Conservation (phyloP, 73 alveolate genomes). For the Loxodes magnus region DNA sequence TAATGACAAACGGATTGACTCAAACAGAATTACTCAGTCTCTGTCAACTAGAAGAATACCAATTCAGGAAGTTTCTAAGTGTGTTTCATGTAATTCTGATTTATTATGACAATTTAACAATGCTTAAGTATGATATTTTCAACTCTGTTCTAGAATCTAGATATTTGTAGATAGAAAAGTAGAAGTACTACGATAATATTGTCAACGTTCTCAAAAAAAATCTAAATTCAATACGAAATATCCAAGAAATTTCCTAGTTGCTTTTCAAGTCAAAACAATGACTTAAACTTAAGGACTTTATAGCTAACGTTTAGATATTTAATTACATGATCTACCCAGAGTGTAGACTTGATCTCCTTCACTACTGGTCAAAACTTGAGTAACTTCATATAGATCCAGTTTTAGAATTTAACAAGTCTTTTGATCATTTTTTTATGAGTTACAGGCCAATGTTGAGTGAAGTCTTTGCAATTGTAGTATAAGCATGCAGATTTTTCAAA, state of each 20-base stretch:
- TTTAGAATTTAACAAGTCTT: slow-evolving; percentile 35
- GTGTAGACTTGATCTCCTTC: slow-evolving; percentile 25
- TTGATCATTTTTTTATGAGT: slow-evolving; percentile 35
- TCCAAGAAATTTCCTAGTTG: slow-evolving; percentile 27
- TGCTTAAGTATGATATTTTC: too few species aligned
- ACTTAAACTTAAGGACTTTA: slow-evolving; percentile 34
- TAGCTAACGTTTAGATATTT: slow-evolving; percentile 32
- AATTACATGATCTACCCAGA: slow-evolving; percentile 29
- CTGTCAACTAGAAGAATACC: too few species aligned
- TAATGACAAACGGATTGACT: too few species aligned
- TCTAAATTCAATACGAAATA: slow-evolving; percentile 15
- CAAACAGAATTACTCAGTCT: too few species aligned
- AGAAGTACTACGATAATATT: slow-evolving; percentile 8
- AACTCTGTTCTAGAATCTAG: too few species aligned
- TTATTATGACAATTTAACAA: too few species aligned
- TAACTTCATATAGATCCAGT: slow-evolving; percentile 45
- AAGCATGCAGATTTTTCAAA: slow-evolving; percentile 32
- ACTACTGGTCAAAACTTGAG: slow-evolving; percentile 31
- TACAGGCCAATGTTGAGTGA: slow-evolving; percentile 26
- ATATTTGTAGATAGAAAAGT: too few species aligned
- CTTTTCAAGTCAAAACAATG: slow-evolving; percentile 18
- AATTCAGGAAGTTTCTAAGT: too few species aligned
- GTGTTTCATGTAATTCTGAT: too few species aligned
- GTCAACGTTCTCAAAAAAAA: slow-evolving; percentile 24
- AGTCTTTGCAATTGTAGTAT: slow-evolving; percentile 26